A percentile compares a stretch with the other conserved stretches of the same genome.
These are phyloP conservation scores for Cladobotryum protrusum DNA, from an alignment of 2,329 filamentous ascomycete genomes.

Conservation along the genomic window DNA sequence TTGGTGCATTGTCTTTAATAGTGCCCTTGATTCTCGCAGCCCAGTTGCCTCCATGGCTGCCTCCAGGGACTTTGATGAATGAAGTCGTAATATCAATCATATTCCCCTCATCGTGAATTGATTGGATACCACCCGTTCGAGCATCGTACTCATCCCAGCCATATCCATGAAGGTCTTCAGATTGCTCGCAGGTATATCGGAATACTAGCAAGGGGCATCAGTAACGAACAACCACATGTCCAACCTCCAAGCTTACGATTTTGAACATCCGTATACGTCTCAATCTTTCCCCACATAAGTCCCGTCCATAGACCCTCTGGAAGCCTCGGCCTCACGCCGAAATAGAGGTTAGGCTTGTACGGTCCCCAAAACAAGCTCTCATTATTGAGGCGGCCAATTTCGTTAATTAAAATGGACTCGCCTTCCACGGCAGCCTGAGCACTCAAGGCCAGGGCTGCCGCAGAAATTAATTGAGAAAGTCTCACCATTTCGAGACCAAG, in stretches of 20 bases:
- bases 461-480: constrained; percentile 25
- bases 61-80: constrained; percentile 88
- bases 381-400: constrained; percentile 57
- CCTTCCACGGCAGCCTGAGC: constrained; percentile 22
- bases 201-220: constrained; percentile 51
- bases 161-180: constrained; percentile 89
- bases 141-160: constrained; percentile 98
- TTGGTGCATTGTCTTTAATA: constrained; percentile 61
- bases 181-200: constrained; percentile 91
- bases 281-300: constrained; percentile 82
- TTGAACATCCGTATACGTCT: constrained; percentile 70
- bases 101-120: constrained; percentile 85
- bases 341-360: constrained; percentile 90
- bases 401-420: constrained; percentile 38
- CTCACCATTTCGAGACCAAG: constrained; percentile 22
- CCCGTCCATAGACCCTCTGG: constrained; percentile 76
- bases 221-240: background rate
- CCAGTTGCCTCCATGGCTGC: constrained; percentile 83
- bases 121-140: constrained; percentile 77
- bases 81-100: constrained; percentile 84
- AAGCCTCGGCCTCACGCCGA: constrained; percentile 77
- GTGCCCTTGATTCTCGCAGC: constrained; percentile 79
- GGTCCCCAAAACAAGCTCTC: constrained; percentile 92
- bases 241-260: constrained; percentile 47
- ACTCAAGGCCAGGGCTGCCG: constrained; percentile 23